Evolutionary conservation across 768 basidiomycete species (phyloP), one percentile per base, ranked within the genome.

Genomic region (Boletus tomentosulus): DNA sequence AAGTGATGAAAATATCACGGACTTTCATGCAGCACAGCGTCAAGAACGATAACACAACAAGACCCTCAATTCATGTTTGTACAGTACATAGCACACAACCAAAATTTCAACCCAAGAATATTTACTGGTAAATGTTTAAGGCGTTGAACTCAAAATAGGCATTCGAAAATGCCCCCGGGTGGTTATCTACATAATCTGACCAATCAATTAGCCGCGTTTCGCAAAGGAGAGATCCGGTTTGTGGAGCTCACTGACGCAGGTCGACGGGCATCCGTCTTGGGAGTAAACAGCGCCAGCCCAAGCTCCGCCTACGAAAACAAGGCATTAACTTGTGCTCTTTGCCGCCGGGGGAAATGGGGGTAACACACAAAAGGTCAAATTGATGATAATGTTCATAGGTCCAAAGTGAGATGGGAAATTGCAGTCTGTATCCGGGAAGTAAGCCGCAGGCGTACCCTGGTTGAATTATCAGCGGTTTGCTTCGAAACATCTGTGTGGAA

Each of bases 171-270:
- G 54, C 56, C 1, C 9, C 44, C 8, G 10, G 73, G 51, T 70
- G 43, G 2, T 73, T 66, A n/a, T 71, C 66, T 51, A 80, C 73
- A 61, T 87, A 86, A 24, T 70, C 74, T 55, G 60, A 56, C 16
- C 81, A 78, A 24, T 60, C 9, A 50, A 78, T 80, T 19, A 55
- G 72, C 68, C 16, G 46, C 6, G 13, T 12, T 51, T 43, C 24
- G 7, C 2, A 25, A 27, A 44, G 6, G 6, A 5, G 12, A 28
- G 4, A 24, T 41, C 10, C 12, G 25, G 7, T 34, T 37, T 12
- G 25, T 28, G 24, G 12, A 28, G 34, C 63, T 57, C 44, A 64
- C 76, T 58, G 19, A 61, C 46, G 22, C 67, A 70, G 12, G 51
- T 60, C 30, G 57, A 60, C 5, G 69, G 71, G 27, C 71, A 69